Evolutionary conservation across 352 stramenopile genomes (phyloP).

Genomic region (Phytophthora fragariaefolia): DNA sequence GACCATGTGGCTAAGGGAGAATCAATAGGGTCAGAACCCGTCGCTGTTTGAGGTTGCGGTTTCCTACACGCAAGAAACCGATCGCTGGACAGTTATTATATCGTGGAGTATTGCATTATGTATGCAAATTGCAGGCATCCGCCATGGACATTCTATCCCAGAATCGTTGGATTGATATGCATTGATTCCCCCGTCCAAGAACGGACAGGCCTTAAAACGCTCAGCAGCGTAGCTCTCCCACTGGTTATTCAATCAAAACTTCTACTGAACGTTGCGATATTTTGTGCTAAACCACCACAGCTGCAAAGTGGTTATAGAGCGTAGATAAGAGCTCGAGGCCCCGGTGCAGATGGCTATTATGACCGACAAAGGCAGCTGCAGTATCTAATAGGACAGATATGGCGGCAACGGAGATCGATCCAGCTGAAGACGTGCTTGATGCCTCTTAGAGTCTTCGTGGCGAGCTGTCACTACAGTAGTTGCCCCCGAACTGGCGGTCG

Average conservation of each 20-base stretch:
- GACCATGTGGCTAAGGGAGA: conserved; percentile 17
- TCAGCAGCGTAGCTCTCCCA: too few relatives aligned
- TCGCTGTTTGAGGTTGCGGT: background rate
- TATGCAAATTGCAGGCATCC: too few relatives aligned
- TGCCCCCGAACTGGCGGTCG: background rate
- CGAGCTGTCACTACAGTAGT: conserved; percentile 22
- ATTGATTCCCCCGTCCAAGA: background rate
- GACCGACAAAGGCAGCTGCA: conserved; percentile 12
- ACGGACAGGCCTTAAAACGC: too few relatives aligned
- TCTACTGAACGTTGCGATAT: too few relatives aligned
- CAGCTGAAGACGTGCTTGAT: conserved; percentile 15
- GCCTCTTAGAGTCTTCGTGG: conserved; percentile 1
- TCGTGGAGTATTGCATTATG: background rate
- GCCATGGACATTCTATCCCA: background rate
- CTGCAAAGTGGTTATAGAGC: background rate
- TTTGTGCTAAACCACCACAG: background rate
- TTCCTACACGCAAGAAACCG: background rate
- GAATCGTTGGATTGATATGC: background rate
- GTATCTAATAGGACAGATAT: conserved; percentile 19
- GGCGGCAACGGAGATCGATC: conserved; percentile 6
- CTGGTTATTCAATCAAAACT: too few relatives aligned
- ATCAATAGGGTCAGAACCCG: background rate
- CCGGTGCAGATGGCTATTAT: conserved; percentile 12
- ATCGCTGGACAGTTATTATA: conserved; percentile 3
- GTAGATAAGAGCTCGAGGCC: background rate